Conservation (phyloP, 2,329 filamentous ascomycete genomes). For the Talaromyces verruculosus region DNA sequence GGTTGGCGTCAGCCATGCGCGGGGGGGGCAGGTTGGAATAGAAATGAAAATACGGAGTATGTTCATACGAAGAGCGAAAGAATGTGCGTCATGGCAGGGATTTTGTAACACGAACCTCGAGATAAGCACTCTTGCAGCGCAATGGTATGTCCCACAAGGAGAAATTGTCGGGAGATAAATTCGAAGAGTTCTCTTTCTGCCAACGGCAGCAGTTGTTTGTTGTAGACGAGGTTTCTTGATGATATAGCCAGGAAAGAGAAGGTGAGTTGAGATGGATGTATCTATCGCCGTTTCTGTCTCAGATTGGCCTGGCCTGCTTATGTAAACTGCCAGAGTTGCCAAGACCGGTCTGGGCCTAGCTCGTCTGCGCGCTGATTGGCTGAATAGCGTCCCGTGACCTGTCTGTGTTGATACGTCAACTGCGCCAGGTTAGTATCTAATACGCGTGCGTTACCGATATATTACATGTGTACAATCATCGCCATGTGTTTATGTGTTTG, state of each 20-base stretch:
- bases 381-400: constrained; percentile 18
- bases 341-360: constrained; percentile 16
- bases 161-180: not conserved
- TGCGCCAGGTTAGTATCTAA: not conserved
- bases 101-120: constrained; percentile 23
- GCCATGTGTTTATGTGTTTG: not conserved
- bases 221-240: not conserved
- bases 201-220: not conserved
- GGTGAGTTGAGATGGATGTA: constrained; percentile 2
- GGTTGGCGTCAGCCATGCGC: constrained; percentile 16
- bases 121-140: constrained; percentile 20
- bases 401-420: constrained; percentile 17
- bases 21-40: not conserved
- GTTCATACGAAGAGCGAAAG: constrained; percentile 9
- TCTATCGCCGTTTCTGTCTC: constrained; percentile 17
- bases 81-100: constrained; percentile 22
- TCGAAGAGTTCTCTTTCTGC: not conserved
- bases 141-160: constrained; percentile 4
- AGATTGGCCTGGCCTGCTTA: constrained; percentile 15
- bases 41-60: not conserved
- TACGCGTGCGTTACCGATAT: constrained; percentile 6
- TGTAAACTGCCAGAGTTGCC: constrained; percentile 5
- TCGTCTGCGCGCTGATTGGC: not conserved
- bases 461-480: not conserved
- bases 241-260: constrained; percentile 5